Base-by-base conservation (phyloP, 2,329 filamentous ascomycete genomes). In the Lecanicillium sp. region DNA sequence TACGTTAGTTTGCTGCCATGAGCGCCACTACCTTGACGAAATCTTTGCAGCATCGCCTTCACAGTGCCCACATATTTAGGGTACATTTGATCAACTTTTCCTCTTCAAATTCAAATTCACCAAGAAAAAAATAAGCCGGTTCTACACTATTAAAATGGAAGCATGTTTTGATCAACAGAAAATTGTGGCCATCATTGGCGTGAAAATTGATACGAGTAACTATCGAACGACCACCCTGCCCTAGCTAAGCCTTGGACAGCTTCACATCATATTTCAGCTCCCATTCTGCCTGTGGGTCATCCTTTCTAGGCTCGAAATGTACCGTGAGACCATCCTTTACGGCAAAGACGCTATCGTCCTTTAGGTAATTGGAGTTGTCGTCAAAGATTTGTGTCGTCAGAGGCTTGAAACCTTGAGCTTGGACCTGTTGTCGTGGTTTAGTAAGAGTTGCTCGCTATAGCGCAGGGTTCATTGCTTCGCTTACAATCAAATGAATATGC, bases 351-450 rank as follows among this genome's bases (percentile, higher is more conserved):
- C 64, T 61, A 46, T 76, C 72, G 31, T 65, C 61, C 5, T 49
- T 49, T 16, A 85, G 64, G 48, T 84, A 79, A 45, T 73, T 68
- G 57, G 79, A 77, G 44, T 75, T 68, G 41, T 68, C 64, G 55
- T 87, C 83, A 54, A 87, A 90, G 40, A 92, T 78, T 57, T 92
- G 85, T 1, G 70, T 73, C 0, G 80, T 83, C 34, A 94, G 70
- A 0, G 80, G 68, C 51, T 78, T 82, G 64, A 81, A 79, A 7
- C 72, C 73, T 2, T 72, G 66, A 11, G 68, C 65, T 19, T 69
- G 67, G 35, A 66, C 57, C 60, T 61, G 19, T 8, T 17, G 15
- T 5, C 7, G 19, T 4, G 15, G 1, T 18, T 22, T 19, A 20
- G 5, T 6, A 9, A 16, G 3, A 12, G 16, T 31, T 13, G 2